Percentiles rank a stretch among this genome's conserved stretches.
These are phyloP conservation scores for Arthrobotrys conoides DNA, from an alignment of 2,329 filamentous ascomycete genomes.

Conservation along the genomic window DNA sequence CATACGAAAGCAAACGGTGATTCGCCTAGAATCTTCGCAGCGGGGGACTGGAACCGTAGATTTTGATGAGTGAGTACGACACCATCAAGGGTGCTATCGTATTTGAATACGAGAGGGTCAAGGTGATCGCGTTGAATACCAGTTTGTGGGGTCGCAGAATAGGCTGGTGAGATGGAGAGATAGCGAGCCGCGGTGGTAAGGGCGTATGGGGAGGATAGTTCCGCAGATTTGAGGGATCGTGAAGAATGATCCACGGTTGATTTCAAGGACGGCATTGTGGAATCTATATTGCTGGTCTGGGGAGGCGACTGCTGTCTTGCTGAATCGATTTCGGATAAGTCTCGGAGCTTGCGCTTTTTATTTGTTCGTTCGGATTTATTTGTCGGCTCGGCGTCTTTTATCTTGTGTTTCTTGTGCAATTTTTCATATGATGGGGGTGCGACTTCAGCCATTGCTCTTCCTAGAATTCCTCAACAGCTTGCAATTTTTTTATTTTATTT, in stretches of 20 bases:
- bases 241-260: not conserved
- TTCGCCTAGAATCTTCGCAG: slow-evolving; percentile 78
- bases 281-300: slow-evolving; percentile 68
- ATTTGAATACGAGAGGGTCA: slow-evolving; percentile 80
- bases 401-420: slow-evolving; percentile 61
- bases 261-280: slow-evolving; percentile 65
- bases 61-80: slow-evolving; percentile 83
- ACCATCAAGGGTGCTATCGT: slow-evolving; percentile 79
- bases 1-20: slow-evolving; percentile 89
- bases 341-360: slow-evolving; percentile 49
- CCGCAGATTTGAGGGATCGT: slow-evolving; percentile 59
- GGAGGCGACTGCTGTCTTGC: slow-evolving; percentile 59
- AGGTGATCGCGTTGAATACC: slow-evolving; percentile 81
- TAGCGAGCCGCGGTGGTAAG: slow-evolving; percentile 85
- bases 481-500: too few species aligned
- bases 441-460: slow-evolving; percentile 67
- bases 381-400: slow-evolving; percentile 58
- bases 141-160: slow-evolving; percentile 75
- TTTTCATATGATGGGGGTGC: slow-evolving; percentile 65
- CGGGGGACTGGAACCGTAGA: slow-evolving; percentile 75
- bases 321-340: slow-evolving; percentile 16
- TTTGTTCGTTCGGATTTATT: slow-evolving; percentile 48
- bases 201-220: slow-evolving; percentile 78
- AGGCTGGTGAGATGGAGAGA: slow-evolving; percentile 79
- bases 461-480: too few species aligned